phyloP scores from a whole-genome alignment of 164 flowering plant genomes.

The Saururus chinensis region DNA sequence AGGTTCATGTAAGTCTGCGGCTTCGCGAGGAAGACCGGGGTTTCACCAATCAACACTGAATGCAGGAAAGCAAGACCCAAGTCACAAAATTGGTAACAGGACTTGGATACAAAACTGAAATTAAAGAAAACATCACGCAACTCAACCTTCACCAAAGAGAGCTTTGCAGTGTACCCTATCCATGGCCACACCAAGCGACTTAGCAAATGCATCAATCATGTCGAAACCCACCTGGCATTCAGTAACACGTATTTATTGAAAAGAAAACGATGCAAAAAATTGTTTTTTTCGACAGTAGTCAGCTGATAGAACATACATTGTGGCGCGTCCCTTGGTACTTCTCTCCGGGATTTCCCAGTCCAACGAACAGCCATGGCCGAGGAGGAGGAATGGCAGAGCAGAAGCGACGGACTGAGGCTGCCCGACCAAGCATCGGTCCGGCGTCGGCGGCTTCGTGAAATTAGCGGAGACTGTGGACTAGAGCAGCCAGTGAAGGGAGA shows the following conservation, averaged over 20 bases:
- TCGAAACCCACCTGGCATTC: conserved; percentile 70
- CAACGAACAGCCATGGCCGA: conserved; percentile 86
- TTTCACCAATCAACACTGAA: conserved; percentile 57
- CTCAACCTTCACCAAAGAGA: conserved; percentile 64
- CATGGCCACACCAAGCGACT: conserved; percentile 57
- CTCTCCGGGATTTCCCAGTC: conserved; percentile 91
- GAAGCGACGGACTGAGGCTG: neutral
- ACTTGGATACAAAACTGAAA: neutral
- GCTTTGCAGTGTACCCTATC: conserved; percentile 68
- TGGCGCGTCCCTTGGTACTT: conserved; percentile 83
- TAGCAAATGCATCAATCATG: conserved; percentile 79
- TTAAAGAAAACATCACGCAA: neutral
- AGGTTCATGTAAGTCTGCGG: conserved; percentile 97
- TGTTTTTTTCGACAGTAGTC: neutral
- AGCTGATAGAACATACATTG: conserved; percentile 32
- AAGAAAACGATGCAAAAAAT: neutral
- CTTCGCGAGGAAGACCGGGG: conserved; percentile 82
- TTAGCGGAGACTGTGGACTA: no score
- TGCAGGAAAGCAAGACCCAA: neutral
- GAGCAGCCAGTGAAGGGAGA: no score
- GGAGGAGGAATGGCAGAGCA: conserved; percentile 1
- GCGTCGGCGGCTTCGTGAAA: neutral
- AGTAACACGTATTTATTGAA: neutral
- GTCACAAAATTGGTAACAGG: neutral
- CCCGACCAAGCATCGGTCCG: neutral